A percentile compares a stretch with the other conserved stretches of the same genome.
phyloP scores from a whole-genome alignment of 371 early-diverging fungal species.

The Fennellomyces sp. region DNA sequence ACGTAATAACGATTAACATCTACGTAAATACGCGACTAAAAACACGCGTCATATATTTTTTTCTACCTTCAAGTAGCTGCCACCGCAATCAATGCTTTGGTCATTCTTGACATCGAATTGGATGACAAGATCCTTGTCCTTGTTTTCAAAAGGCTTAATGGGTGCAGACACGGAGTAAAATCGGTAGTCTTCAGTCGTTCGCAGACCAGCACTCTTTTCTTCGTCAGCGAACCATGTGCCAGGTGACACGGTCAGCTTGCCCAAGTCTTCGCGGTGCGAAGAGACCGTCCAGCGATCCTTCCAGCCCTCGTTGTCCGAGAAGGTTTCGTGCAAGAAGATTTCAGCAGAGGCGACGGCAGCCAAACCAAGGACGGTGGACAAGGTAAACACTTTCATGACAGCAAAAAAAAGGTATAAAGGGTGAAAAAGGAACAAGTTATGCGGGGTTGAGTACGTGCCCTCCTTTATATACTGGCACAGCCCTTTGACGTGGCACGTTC shows the following conservation, averaged over 20 bases:
- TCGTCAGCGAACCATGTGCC: conserved; percentile 85
- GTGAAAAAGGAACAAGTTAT: not conserved
- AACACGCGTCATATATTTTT: not conserved
- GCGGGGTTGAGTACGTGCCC: too few relatives aligned
- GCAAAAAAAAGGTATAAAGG: conserved; percentile 1
- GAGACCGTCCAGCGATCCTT: conserved; percentile 80
- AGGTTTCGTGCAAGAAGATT: conserved; percentile 89
- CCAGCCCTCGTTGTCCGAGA: conserved; percentile 68
- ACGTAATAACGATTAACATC: not conserved
- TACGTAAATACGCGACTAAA: conserved; percentile 8
- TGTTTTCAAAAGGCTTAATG: conserved; percentile 74
- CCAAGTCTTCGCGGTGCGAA: conserved; percentile 70
- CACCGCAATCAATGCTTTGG: conserved; percentile 93
- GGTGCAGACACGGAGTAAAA: conserved; percentile 87
- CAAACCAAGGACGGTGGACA: conserved; percentile 65
- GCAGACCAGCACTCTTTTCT: conserved; percentile 68
- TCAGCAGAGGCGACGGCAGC: conserved; percentile 70
- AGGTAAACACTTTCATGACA: conserved; percentile 58
- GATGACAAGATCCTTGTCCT: conserved; percentile 82
- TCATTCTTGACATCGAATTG: conserved; percentile 98
- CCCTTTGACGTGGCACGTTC: not conserved
- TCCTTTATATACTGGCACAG: not conserved
- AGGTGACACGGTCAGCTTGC: conserved; percentile 71
- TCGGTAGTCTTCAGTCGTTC: conserved; percentile 82
- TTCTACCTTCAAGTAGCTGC: conserved; percentile 93